A percentile compares a stretch with the other conserved stretches of the same genome.
These are phyloP conservation scores for Termitomyces sp. DNA, from an alignment of 768 basidiomycete species.

Conservation along the genomic window DNA sequence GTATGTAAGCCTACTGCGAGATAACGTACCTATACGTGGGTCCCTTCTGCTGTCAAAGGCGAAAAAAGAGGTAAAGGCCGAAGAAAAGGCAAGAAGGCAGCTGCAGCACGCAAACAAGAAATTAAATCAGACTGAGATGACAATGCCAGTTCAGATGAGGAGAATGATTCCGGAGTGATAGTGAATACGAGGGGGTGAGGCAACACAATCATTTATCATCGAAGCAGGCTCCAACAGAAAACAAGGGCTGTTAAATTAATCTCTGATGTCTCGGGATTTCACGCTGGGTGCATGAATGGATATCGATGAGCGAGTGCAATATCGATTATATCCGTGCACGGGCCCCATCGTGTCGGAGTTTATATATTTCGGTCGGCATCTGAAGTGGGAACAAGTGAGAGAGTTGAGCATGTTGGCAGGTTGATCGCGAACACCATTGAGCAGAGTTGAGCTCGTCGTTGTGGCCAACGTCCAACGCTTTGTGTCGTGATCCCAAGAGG, in stretches of 20 bases:
- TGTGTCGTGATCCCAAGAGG: slow-evolving; percentile 72
- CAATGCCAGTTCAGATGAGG: neutral
- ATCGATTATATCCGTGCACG: slow-evolving; percentile 6
- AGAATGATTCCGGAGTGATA: neutral
- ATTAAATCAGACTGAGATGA: too few relatives aligned
- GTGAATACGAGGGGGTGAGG: neutral
- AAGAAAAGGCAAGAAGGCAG: neutral
- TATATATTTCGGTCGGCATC: slow-evolving; percentile 32
- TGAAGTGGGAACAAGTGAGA: slow-evolving; percentile 23
- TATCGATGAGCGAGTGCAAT: too few relatives aligned
- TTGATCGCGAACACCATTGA: slow-evolving; percentile 59
- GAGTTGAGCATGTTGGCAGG: slow-evolving; percentile 17
- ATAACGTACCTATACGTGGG: too few relatives aligned
- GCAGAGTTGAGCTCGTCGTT: slow-evolving; percentile 37
- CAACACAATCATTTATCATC: neutral
- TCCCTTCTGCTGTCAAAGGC: neutral
- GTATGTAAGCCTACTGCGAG: too few relatives aligned
- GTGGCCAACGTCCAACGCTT: slow-evolving; percentile 36
- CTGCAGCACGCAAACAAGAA: too few relatives aligned
- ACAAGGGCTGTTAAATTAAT: neutral
- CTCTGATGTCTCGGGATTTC: too few relatives aligned
- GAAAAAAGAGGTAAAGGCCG: neutral
- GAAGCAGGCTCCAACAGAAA: too few relatives aligned
- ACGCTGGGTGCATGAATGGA: too few relatives aligned
- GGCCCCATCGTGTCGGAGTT: slow-evolving; percentile 9